Evolutionary conservation across 164 flowering plant species (phyloP), one percentile per base, ranked within the genome.

Genomic region (Berberis thunbergii): DNA sequence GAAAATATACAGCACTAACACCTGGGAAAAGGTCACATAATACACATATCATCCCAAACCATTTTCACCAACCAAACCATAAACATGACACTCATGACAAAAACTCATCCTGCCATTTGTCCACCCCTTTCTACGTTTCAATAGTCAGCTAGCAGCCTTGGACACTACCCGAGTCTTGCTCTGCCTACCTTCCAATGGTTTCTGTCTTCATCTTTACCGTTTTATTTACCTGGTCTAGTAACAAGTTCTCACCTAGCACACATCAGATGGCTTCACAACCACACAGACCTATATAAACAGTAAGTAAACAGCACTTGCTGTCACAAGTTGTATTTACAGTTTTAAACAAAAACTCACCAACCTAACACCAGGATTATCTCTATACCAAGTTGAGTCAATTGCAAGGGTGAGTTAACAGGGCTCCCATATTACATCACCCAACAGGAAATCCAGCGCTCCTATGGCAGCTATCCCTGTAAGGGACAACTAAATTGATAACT

Each of bases 301-400:
- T 1, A 39, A 50, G 59, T 58, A 72, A 64, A 5, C 43, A 60
- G 45, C 43, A 48, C 26, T 59, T 11, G 40, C 62, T 53, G 59
- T 56, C 61, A 46, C 38, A 12, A 57, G 46, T 41, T 59, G 70
- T 70, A 76, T 73, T 64, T 68, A 76, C 79, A 76, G 67, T 63
- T 61, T 26, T 66, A 45, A 62, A 64, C 67, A 11, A 46, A 62
- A 65, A 43, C 40, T 64, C 58, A 65, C 48, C 66, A 43, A 40
- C 63, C 74, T 61, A 65, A 52, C 52, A 43, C 68, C 49, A 62
- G 49, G 43, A 57, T 46, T 26, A 63, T 57, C 67, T 45, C 38
- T 12, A 63, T 43, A 48, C 26, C 63, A 64, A 41, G 39, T 6
- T 41, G 70, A 59, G 62, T 61, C 58, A 54, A 12, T 52, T 26